These are phyloP conservation scores for Botrytis aclada DNA, from an alignment of 2,329 filamentous ascomycete species.

Conservation along the genomic window DNA sequence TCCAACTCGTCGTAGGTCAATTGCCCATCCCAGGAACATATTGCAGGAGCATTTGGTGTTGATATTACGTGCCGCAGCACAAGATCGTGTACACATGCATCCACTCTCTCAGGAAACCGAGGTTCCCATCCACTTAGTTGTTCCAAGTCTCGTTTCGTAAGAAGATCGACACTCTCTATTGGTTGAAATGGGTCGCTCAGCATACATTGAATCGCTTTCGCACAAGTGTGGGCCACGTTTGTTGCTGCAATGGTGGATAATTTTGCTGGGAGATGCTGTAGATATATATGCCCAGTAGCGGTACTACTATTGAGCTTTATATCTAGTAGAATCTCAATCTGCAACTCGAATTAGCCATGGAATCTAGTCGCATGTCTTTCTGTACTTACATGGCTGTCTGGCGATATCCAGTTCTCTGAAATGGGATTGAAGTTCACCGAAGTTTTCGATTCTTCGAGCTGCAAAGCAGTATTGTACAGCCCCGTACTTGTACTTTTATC, in stretches of 20 bases:
- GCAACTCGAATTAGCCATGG: constrained; percentile 40
- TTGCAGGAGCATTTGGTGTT: constrained; percentile 22
- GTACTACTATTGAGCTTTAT: not conserved
- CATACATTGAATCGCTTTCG: not conserved
- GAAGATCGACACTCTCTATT: not conserved
- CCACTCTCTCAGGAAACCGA: constrained; percentile 19
- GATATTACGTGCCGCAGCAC: constrained; percentile 17
- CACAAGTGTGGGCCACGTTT: constrained; percentile 13
- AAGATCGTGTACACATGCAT: constrained; percentile 21
- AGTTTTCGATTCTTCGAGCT: not conserved
- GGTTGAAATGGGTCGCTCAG: not conserved
- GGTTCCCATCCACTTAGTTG: constrained; percentile 22
- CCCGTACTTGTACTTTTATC: not conserved
- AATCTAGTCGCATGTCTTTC: not conserved
- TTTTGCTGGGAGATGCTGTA: not conserved
- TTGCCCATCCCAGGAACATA: constrained; percentile 26
- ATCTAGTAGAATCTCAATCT: constrained; percentile 16
- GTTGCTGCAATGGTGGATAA: constrained; percentile 10
- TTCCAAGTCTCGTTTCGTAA: constrained; percentile 13
- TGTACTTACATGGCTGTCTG: constrained; percentile 2
- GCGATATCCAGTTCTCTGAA: not conserved
- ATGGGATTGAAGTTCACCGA: not conserved
- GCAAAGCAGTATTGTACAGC: constrained; percentile 9
- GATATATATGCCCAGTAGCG: constrained; percentile 31
- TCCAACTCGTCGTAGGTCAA: constrained; percentile 28